These are phyloP conservation scores for Malus orientalis DNA, from an alignment of 306 rosid genomes.

Conservation along the genomic window DNA sequence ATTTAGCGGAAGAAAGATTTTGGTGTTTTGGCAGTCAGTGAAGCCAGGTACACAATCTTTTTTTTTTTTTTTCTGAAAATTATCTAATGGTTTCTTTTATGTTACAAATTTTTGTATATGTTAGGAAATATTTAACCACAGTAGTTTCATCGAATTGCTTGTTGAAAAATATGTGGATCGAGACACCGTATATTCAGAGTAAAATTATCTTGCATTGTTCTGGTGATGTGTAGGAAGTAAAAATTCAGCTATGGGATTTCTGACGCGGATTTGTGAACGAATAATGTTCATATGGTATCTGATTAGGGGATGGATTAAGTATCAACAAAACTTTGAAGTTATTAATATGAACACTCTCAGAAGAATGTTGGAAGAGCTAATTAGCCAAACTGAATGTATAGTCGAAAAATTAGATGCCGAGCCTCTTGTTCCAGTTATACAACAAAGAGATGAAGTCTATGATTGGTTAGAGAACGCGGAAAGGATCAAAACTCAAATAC, in stretches of 20 bases:
- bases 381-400: conserved; percentile 11
- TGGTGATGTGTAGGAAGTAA: conserved; percentile 7
- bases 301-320: conserved; percentile 1
- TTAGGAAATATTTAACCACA: background rate
- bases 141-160: background rate
- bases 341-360: conserved; percentile 18
- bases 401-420: background rate
- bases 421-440: background rate
- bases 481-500: conserved; percentile 10
- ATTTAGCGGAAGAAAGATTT: no score
- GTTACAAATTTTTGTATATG: background rate
- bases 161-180: background rate
- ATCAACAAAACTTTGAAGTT: conserved; percentile 16
- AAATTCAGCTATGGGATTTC: background rate
- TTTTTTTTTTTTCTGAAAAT: background rate
- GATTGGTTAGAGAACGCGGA: conserved; percentile 24
- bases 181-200: background rate
- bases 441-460: conserved; percentile 3
- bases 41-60: conserved; percentile 3
- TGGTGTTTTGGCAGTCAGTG: background rate
- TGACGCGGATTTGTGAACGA: conserved; percentile 3
- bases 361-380: conserved; percentile 15
- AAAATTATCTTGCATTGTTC: background rate
- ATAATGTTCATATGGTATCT: conserved; percentile 1
- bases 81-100: background rate